phyloP scores from a whole-genome alignment of 768 basidiomycete genomes.

The Tephrocybe sp. region DNA sequence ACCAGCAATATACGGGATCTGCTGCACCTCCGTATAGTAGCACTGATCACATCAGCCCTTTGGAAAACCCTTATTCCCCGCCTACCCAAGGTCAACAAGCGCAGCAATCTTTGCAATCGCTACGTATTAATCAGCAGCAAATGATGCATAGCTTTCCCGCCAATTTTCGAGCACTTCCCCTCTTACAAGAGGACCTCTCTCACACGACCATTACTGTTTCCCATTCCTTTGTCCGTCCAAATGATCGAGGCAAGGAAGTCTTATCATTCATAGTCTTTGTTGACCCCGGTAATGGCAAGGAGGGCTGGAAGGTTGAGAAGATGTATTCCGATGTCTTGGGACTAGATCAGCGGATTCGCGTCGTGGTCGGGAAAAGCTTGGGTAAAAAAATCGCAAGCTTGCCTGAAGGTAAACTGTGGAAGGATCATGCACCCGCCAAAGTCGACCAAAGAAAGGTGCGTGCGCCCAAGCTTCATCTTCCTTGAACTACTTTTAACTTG shows the following conservation, averaged over 20 bases:
- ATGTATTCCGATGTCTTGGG: slow-evolving; percentile 90
- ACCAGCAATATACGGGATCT: slow-evolving; percentile 12
- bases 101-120: slow-evolving; percentile 21
- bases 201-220: slow-evolving; percentile 69
- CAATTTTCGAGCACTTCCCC: slow-evolving; percentile 70
- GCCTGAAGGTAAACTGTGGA: slow-evolving; percentile 94
- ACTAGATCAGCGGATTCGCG: slow-evolving; percentile 76
- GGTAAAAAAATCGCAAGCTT: slow-evolving; percentile 76
- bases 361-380: slow-evolving; percentile 61
- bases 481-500: neutral
- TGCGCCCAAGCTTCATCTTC: slow-evolving; percentile 7
- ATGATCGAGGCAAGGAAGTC: slow-evolving; percentile 90
- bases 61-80: slow-evolving; percentile 22
- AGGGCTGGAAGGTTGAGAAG: slow-evolving; percentile 85
- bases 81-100: slow-evolving; percentile 14
- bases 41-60: slow-evolving; percentile 11
- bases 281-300: slow-evolving; percentile 67
- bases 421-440: slow-evolving; percentile 94
- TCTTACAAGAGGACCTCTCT: slow-evolving; percentile 69
- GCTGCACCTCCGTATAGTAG: slow-evolving; percentile 5
- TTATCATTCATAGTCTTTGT: slow-evolving; percentile 84
- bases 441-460: slow-evolving; percentile 93
- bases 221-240: slow-evolving; percentile 81
- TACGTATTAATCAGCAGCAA: slow-evolving; percentile 18
- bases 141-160: slow-evolving; percentile 30